Conservation (phyloP, 2,329 filamentous ascomycete species). For the Fonsecaea pedrosoi region DNA sequence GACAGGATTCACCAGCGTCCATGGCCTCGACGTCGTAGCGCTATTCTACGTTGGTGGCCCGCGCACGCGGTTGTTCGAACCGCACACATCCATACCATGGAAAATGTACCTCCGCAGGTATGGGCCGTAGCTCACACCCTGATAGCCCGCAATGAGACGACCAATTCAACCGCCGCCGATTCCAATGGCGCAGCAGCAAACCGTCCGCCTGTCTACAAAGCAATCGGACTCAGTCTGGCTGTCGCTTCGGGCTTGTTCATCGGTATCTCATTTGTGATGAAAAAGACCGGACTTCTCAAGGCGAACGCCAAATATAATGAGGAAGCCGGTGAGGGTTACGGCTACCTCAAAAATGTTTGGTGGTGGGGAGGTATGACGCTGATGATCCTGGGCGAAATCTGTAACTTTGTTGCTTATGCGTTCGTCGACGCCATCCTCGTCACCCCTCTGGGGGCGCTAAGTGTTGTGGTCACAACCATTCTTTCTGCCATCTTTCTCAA, state of each 20-base stretch:
- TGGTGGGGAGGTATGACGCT: slow-evolving; percentile 97
- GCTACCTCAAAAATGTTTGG: slow-evolving; percentile 90
- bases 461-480: slow-evolving; percentile 89
- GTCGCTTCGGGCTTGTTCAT: slow-evolving; percentile 91
- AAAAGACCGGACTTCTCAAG: slow-evolving; percentile 88
- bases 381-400: slow-evolving; percentile 96
- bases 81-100: slow-evolving; percentile 24
- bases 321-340: slow-evolving; percentile 93
- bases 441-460: slow-evolving; percentile 86
- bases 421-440: slow-evolving; percentile 97
- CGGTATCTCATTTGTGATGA: slow-evolving; percentile 91
- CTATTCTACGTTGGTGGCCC: slow-evolving; percentile 6
- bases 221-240: slow-evolving; percentile 83
- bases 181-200: slow-evolving; percentile 24
- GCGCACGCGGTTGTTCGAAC: slow-evolving; percentile 10
- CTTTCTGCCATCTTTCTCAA: slow-evolving; percentile 95
- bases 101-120: slow-evolving; percentile 32
- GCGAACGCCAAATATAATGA: slow-evolving; percentile 97
- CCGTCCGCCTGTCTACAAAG: slow-evolving; percentile 73
- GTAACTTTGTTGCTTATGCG: slow-evolving; percentile 96
- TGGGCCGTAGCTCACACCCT: slow-evolving; percentile 38
- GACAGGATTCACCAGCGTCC: slow-evolving; percentile 2
- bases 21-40: slow-evolving; percentile 28
- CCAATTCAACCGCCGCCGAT: slow-evolving; percentile 31
- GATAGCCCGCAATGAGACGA: slow-evolving; percentile 37